phyloP scores from a whole-genome alignment of 225 moss, liverwort and hornwort species.

The Anthoceros angustus region DNA sequence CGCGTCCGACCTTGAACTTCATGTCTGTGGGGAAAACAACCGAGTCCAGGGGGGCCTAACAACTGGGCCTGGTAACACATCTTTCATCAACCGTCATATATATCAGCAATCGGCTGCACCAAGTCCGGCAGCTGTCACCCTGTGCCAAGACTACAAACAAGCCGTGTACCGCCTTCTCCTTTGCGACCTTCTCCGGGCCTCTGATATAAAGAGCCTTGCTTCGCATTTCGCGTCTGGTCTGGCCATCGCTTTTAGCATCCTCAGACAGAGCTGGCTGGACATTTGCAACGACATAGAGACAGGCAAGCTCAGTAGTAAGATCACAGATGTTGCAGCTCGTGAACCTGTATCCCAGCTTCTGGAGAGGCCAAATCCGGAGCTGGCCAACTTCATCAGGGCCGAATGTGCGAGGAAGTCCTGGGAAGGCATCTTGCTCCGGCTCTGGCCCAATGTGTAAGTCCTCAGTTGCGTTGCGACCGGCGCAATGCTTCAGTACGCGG shows the following conservation, averaged over 20 bases:
- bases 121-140: background rate
- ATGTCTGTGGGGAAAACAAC: background rate
- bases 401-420: constrained; percentile 2
- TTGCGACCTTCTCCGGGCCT: background rate
- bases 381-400: background rate
- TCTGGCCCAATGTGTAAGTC: constrained; percentile 1
- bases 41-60: background rate
- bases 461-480: background rate
- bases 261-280: constrained; percentile 1
- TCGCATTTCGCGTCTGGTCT: background rate
- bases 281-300: constrained; percentile 4
- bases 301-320: background rate
- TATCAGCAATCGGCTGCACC: too few relatives aligned
- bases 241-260: background rate
- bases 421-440: constrained; percentile 2
- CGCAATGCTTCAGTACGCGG: background rate
- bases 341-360: background rate
- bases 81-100: background rate
- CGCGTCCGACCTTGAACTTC: background rate
- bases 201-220: background rate
- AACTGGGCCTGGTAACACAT: background rate
- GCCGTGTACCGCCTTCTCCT: constrained; percentile 10
- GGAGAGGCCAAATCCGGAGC: background rate
- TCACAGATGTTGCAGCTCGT: constrained; percentile 2
- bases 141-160: background rate